Evolutionary conservation across 2,329 filamentous ascomycete species (phyloP).

Genomic region (Hymenoscyphus occultus): DNA sequence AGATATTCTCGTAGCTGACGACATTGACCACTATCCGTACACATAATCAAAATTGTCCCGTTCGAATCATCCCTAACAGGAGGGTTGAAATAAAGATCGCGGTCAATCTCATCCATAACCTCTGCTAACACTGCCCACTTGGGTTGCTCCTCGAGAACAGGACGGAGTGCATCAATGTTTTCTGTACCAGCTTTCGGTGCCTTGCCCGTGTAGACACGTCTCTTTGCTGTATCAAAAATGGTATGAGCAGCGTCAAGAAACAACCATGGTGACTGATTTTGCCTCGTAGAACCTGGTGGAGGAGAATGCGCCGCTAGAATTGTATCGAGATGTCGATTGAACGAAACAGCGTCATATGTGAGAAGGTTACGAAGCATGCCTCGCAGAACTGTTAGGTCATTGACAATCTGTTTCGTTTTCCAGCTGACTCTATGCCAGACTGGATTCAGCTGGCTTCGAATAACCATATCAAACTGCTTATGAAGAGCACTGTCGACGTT

Average conservation of each 20-base stretch:
- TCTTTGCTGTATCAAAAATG: constrained; percentile 86
- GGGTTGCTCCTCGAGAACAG: constrained; percentile 88
- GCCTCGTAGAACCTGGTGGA: constrained; percentile 78
- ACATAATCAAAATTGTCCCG: constrained; percentile 95
- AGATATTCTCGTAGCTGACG: constrained; percentile 87
- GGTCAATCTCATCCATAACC: constrained; percentile 88
- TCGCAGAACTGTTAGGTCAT: constrained; percentile 79
- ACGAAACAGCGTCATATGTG: constrained; percentile 84
- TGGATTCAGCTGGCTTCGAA: constrained; percentile 86
- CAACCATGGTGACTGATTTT: constrained; percentile 92
- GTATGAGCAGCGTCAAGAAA: constrained; percentile 94
- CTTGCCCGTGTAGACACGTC: constrained; percentile 77
- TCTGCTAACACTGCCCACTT: constrained; percentile 92
- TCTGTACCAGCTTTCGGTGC: constrained; percentile 38
- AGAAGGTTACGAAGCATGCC: constrained; percentile 79
- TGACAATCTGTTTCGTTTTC: constrained; percentile 92
- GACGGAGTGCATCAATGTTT: constrained; percentile 51
- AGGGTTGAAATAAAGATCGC: constrained; percentile 82
- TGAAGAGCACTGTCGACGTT: constrained; percentile 90
- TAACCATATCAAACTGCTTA: constrained; percentile 85
- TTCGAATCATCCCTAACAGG: constrained; percentile 76
- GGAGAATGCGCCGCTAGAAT: constrained; percentile 89
- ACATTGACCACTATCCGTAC: constrained; percentile 80
- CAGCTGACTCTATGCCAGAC: constrained; percentile 97
- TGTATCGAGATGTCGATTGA: constrained; percentile 90